A percentile compares a stretch with the other conserved stretches of the same genome.
These are phyloP conservation scores for Leersia perrieri DNA, from an alignment of 176 grass and related monocot genomes.

Conservation along the genomic window DNA sequence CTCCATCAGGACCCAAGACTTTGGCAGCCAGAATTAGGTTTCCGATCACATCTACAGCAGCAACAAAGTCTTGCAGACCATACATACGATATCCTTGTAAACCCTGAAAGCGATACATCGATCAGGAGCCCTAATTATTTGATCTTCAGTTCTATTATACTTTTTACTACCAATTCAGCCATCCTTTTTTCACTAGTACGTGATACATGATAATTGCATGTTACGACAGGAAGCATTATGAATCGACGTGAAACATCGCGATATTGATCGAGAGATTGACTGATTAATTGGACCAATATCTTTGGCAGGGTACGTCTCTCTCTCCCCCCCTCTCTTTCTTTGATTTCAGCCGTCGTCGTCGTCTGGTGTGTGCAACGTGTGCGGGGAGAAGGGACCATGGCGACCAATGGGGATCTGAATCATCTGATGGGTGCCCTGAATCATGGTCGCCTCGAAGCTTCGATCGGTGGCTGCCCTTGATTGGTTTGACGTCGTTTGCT, in stretches of 20 bases:
- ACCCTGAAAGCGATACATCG: not conserved
- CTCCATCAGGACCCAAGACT: not conserved
- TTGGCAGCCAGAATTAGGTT: not conserved
- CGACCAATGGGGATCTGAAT: not conserved
- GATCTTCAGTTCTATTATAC: not conserved
- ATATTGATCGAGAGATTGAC: too few relatives aligned
- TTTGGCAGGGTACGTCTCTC: too few relatives aligned
- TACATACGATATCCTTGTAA: not conserved
- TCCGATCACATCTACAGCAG: not conserved
- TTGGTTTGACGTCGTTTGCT: constrained; percentile 20
- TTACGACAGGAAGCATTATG: too few relatives aligned
- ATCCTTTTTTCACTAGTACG: too few relatives aligned
- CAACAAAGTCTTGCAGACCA: not conserved
- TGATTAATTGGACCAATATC: too few relatives aligned
- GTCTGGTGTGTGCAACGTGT: not conserved
- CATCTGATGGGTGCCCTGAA: not conserved
- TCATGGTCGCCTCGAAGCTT: not conserved
- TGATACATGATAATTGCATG: too few relatives aligned
- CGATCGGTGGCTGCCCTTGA: not conserved
- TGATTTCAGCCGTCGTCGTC: not conserved
- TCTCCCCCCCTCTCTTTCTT: too few relatives aligned
- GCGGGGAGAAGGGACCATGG: not conserved
- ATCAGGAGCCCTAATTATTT: not conserved
- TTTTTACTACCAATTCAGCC: not conserved
- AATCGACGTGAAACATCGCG: too few relatives aligned